phyloP scores from a whole-genome alignment of 1,284 basidiomycete species.

The Coniophora puteana region DNA sequence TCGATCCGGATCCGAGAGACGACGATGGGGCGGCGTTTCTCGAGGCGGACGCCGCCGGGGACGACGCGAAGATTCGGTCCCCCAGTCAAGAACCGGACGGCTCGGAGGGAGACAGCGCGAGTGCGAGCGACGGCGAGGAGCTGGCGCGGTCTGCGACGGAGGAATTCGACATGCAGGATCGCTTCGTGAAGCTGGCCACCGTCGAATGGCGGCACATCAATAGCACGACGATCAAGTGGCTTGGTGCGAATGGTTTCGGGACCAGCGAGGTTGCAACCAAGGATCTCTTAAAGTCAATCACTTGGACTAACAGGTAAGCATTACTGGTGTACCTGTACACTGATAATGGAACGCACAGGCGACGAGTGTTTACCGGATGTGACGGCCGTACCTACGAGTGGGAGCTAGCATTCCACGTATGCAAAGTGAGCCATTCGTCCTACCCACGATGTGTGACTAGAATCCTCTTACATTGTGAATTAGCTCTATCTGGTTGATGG shows the following conservation, averaged over 20 bases:
- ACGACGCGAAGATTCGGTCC: neutral
- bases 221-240: constrained; percentile 6
- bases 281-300: constrained; percentile 6
- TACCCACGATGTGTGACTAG: no score
- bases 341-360: no score
- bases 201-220: constrained; percentile 6
- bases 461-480: neutral
- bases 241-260: constrained; percentile 4
- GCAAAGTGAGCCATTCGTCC: constrained; percentile 1
- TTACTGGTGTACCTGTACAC: no score
- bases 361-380: constrained; percentile 5
- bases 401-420: constrained; percentile 6
- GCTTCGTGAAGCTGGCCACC: constrained; percentile 5
- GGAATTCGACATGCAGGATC: constrained; percentile 9
- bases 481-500: constrained; percentile 7
- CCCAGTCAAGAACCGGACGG: neutral
- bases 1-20: constrained; percentile 1
- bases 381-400: constrained; percentile 5
- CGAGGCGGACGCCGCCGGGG: constrained; percentile 1
- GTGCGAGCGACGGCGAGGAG: constrained; percentile 1
- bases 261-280: constrained; percentile 3
- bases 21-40: constrained; percentile 1
- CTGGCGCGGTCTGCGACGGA: no score
- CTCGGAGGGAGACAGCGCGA: neutral
- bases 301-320: constrained; percentile 2